Percentiles rank a stretch among this genome's conserved stretches.
These are phyloP conservation scores for Colletotrichum salicis DNA, from an alignment of 2,329 filamentous ascomycete genomes.

Conservation along the genomic window DNA sequence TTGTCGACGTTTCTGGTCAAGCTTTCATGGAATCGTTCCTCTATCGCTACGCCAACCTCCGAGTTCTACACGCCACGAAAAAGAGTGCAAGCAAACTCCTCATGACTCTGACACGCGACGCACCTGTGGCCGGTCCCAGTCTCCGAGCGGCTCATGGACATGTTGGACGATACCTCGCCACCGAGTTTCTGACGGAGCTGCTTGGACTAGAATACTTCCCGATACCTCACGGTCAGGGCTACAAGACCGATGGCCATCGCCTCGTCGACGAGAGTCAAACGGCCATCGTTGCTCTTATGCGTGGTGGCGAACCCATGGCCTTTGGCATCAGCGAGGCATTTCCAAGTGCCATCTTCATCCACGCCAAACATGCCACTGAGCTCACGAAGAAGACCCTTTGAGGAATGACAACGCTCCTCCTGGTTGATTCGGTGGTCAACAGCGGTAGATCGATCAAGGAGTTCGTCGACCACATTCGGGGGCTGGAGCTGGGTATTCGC, in stretches of 20 bases:
- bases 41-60: background rate
- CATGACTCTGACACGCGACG: constrained; percentile 64
- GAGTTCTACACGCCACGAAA: constrained; percentile 56
- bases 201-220: constrained; percentile 60
- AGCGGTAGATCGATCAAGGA: constrained; percentile 60
- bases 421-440: constrained; percentile 73
- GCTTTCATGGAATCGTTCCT: constrained; percentile 41
- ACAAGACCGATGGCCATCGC: constrained; percentile 54
- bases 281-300: constrained; percentile 70
- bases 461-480: constrained; percentile 60
- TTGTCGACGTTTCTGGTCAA: constrained; percentile 38
- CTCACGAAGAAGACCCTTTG: constrained; percentile 54
- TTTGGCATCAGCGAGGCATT: constrained; percentile 60
- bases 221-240: constrained; percentile 64
- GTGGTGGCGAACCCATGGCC: constrained; percentile 60
- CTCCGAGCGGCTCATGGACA: constrained; percentile 60
- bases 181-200: constrained; percentile 54
- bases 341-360: constrained; percentile 61
- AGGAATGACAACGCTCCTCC: constrained; percentile 53
- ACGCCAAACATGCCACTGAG: constrained; percentile 53
- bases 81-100: constrained; percentile 59
- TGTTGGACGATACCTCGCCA: constrained; percentile 65
- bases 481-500: constrained; percentile 48
- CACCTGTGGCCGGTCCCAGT: constrained; percentile 52
- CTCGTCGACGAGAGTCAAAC: constrained; percentile 57